A percentile compares a stretch with the other conserved stretches of the same genome.
Conservation (phyloP, 1,284 basidiomycete species). For the Albatrellus sp. region DNA sequence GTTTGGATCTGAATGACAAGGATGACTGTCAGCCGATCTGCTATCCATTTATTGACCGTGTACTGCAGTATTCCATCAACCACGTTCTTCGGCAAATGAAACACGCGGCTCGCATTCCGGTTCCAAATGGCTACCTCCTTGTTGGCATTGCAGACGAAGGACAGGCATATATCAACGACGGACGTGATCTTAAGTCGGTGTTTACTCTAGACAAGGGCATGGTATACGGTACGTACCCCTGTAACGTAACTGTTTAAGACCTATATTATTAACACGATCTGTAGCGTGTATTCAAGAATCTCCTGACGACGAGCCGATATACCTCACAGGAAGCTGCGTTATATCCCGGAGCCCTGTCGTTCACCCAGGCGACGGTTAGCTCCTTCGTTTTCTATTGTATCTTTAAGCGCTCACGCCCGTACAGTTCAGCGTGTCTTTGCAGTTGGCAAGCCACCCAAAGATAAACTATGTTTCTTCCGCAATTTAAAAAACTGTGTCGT, state of each 20-base stretch:
- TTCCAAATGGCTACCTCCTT: conserved; percentile 51
- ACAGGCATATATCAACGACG: conserved; percentile 34
- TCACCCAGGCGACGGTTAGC: conserved; percentile 54
- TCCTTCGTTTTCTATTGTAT: background rate
- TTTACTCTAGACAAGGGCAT: conserved; percentile 35
- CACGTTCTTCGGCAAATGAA: conserved; percentile 37
- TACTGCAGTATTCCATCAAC: conserved; percentile 20
- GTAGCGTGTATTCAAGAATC: conserved; percentile 42
- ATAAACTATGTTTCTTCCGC: conserved; percentile 43
- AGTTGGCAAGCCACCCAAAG: conserved; percentile 54
- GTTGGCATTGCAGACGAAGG: conserved; percentile 72
- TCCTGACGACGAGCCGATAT: conserved; percentile 29
- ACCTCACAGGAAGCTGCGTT: conserved; percentile 39
- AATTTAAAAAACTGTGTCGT: conserved; percentile 64
- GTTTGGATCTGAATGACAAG: conserved; percentile 26
- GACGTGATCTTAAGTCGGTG: conserved; percentile 27
- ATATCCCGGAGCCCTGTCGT: conserved; percentile 52
- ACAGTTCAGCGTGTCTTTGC: conserved; percentile 60
- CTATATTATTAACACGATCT: background rate
- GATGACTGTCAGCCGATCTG: conserved; percentile 24
- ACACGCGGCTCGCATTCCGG: conserved; percentile 52
- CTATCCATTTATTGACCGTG: conserved; percentile 40
- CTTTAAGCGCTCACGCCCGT: background rate
- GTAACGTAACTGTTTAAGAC: background rate
- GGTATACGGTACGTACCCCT: conserved; percentile 39